Conservation (phyloP, 805 yeast genomes). For the Candida broadrunensis region DNA sequence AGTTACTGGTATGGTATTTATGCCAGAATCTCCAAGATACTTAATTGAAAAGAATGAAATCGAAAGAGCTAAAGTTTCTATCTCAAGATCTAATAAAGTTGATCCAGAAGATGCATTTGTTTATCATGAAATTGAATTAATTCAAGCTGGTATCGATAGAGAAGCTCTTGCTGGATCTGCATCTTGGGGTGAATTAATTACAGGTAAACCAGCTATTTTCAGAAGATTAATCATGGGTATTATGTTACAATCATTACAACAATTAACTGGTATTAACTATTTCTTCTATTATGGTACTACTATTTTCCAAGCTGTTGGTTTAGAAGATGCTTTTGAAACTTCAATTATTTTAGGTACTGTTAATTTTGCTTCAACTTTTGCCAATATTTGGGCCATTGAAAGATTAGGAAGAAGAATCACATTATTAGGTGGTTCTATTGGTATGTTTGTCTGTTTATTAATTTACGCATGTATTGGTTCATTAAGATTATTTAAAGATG, state of each 20-base stretch:
- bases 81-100: constrained; percentile 59
- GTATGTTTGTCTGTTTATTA: constrained; percentile 55
- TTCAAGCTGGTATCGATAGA: constrained; percentile 59
- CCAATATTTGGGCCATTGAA: constrained; percentile 50
- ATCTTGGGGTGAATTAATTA: constrained; percentile 59
- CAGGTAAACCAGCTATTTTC: constrained; percentile 62
- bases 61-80: constrained; percentile 53
- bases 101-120: constrained; percentile 53
- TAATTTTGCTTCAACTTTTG: constrained; percentile 53
- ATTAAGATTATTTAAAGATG: constrained; percentile 39
- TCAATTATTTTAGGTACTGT: constrained; percentile 54
- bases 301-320: constrained; percentile 50
- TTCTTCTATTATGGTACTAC: constrained; percentile 63
- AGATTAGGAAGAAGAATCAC: constrained; percentile 47
- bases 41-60: constrained; percentile 48
- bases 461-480: constrained; percentile 63
- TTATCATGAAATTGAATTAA: constrained; percentile 48
- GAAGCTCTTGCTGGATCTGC: constrained; percentile 65
- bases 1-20: constrained; percentile 49
- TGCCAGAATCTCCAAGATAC: constrained; percentile 72
- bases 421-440: constrained; percentile 41
- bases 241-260: constrained; percentile 57
- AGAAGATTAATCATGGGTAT: constrained; percentile 57
- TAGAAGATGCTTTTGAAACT: constrained; percentile 51
- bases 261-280: constrained; percentile 60